These are phyloP conservation scores for Escallonia herrerae DNA, from an alignment of 129 eudicot genomes.

Conservation along the genomic window DNA sequence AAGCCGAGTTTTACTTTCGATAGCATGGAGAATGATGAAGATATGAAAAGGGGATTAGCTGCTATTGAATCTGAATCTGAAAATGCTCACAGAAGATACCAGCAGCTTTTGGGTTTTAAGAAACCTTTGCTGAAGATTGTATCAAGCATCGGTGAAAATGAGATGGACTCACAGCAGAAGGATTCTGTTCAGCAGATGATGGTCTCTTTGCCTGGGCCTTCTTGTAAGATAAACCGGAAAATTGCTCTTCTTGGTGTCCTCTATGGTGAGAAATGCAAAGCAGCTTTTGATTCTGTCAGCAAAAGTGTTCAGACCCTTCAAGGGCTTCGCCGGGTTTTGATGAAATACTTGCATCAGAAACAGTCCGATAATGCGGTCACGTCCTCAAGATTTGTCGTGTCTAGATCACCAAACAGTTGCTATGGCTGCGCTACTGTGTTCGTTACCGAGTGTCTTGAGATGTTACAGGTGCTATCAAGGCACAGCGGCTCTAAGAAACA, in stretches of 20 bases:
- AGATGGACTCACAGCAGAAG: constrained; percentile 98
- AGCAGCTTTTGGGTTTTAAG: constrained; percentile 94
- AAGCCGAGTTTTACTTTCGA: constrained; percentile 96
- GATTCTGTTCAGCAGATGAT: constrained; percentile 99
- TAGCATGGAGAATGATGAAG: constrained; percentile 98
- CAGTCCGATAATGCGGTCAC: constrained; percentile 53
- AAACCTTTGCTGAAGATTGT: constrained; percentile 95
- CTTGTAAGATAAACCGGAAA: constrained; percentile 93
- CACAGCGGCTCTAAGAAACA: constrained; percentile 85
- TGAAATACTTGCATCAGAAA: constrained; percentile 91
- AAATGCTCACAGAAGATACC: constrained; percentile 97
- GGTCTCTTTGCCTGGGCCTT: constrained; percentile 99
- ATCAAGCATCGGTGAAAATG: constrained; percentile 98
- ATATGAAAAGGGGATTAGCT: constrained; percentile 93
- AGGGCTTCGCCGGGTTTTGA: constrained; percentile 94
- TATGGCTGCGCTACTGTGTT: constrained; percentile 96
- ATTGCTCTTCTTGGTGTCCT: constrained; percentile 98
- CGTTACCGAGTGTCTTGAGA: constrained; percentile 92
- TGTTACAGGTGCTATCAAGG: constrained; percentile 81
- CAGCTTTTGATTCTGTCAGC: constrained; percentile 98
- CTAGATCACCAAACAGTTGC: constrained; percentile 89
- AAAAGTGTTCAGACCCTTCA: constrained; percentile 99
- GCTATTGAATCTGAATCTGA: constrained; percentile 99
- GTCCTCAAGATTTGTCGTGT: constrained; percentile 76
- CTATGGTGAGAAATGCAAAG: constrained; percentile 99